Percentiles rank a stretch among this genome's conserved stretches.
These are phyloP conservation scores for Croton laevigatus DNA, from an alignment of 441 rosid genomes.

Conservation along the genomic window DNA sequence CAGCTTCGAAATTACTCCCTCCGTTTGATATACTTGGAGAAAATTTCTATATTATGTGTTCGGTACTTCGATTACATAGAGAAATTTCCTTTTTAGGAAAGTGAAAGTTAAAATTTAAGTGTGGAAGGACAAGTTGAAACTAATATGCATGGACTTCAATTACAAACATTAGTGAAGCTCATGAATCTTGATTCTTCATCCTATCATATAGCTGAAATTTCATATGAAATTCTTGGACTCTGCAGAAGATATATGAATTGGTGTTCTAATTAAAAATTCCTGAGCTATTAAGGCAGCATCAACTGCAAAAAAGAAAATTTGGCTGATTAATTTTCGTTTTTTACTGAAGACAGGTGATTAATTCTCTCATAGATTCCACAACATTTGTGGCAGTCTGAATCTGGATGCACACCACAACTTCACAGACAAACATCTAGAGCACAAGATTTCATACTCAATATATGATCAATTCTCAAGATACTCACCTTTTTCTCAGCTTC, in stretches of 20 bases:
- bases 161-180: neutral
- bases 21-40: too few species aligned
- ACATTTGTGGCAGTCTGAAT: neutral
- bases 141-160: too few species aligned
- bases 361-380: neutral
- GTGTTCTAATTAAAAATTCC: neutral
- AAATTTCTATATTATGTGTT: too few species aligned
- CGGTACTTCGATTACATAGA: too few species aligned
- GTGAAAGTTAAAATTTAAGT: too few species aligned
- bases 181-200: neutral
- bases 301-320: neutral
- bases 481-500: conserved; percentile 50
- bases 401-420: neutral
- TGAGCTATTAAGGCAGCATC: neutral
- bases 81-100: too few species aligned
- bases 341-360: neutral
- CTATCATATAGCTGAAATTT: neutral
- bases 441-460: neutral
- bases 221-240: neutral
- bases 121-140: too few species aligned
- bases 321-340: too few species aligned
- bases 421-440: neutral
- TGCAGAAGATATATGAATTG: neutral
- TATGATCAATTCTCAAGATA: neutral
- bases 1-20: neutral